Percentiles rank a stretch among this genome's conserved stretches.
phyloP scores from a whole-genome alignment of 257 asterid species.

The Ilex aquifolium region DNA sequence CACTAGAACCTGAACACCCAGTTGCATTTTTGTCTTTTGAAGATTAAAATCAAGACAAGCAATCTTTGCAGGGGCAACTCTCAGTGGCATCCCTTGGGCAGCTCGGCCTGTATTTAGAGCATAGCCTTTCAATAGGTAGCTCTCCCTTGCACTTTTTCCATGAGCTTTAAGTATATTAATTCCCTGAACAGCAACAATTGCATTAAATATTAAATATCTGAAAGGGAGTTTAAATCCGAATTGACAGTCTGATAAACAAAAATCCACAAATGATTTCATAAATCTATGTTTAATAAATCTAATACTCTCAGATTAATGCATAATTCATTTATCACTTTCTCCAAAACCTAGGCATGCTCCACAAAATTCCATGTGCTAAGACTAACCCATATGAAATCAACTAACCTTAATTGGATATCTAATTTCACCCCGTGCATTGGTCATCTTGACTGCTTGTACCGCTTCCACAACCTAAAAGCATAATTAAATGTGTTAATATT shows the following conservation, averaged over 20 bases:
- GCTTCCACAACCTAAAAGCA: constrained; percentile 76
- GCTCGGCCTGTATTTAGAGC: constrained; percentile 93
- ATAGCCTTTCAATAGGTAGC: constrained; percentile 81
- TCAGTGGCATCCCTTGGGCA: constrained; percentile 90
- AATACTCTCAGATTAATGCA: neutral
- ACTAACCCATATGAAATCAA: neutral
- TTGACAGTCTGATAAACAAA: no score
- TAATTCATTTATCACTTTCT: neutral
- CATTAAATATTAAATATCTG: constrained; percentile 12
- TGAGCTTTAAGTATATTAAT: constrained; percentile 91
- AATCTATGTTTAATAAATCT: neutral
- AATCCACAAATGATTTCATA: no score
- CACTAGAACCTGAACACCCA: constrained; percentile 93
- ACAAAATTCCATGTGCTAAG: constrained; percentile 1
- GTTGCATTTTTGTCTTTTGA: constrained; percentile 89
- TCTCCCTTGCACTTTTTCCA: constrained; percentile 87
- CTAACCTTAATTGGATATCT: constrained; percentile 85
- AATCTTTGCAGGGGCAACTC: constrained; percentile 76
- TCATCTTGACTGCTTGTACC: constrained; percentile 76
- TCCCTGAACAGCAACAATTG: constrained; percentile 44
- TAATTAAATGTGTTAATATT: no score
- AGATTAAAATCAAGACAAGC: constrained; percentile 96
- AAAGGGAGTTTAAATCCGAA: constrained; percentile 2
- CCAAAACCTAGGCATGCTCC: neutral
- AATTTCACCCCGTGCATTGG: constrained; percentile 82